Evolutionary conservation across 2,329 filamentous ascomycete species (phyloP), one percentile per base, ranked within the genome.

Genomic region (Stagonosporopsis tanaceti): DNA sequence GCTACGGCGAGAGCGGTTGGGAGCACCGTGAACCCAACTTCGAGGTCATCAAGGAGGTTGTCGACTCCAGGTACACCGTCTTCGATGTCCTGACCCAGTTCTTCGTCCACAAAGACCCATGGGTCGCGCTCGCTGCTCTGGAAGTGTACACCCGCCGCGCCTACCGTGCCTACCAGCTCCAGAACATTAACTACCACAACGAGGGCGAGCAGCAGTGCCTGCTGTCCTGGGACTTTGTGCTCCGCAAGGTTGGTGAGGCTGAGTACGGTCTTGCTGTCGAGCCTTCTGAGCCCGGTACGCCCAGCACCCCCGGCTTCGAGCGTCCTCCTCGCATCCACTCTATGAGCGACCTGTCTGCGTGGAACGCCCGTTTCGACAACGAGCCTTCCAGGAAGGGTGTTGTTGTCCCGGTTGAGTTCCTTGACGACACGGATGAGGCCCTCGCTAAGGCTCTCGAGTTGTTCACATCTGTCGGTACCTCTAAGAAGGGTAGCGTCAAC

Each of bases 51-150:
- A 97, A 97, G 83, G 95, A 99, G 78, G 93, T 99, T 30, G 92
- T 99, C 50, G 95, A 99, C 78, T 98, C 95, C 52, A 96, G 96
- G 81, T 98, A 96, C 82, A 98, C 94, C 39, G 95, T 99, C 63
- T 97, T 97, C 68, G 95, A 99, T 74, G 95, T 99, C 17, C 80
- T 99, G 65, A 91, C 94, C 7, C 88, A 92, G 56, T 99, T 99
- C 87, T 99, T 99, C 74, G 91, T 89, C 32, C 93, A 99, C 78
- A 87, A 91, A 39, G 95, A 99, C 73, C 89, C 92, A 12, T 98
- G 93, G 92, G 94, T 99, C 28, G 92, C 92, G 7, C 82, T 97
- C 60, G 95, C 95, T 57, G 92, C 95, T 45, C 86, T 99, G 4
- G 95, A 99, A 76, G 93, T 98, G 46, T 99, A 99, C 77, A 89